Evolutionary conservation across 2,329 filamentous ascomycete species (phyloP), one percentile per base, ranked within the genome.

Genomic region (Pseudohalonectria lignicola): DNA sequence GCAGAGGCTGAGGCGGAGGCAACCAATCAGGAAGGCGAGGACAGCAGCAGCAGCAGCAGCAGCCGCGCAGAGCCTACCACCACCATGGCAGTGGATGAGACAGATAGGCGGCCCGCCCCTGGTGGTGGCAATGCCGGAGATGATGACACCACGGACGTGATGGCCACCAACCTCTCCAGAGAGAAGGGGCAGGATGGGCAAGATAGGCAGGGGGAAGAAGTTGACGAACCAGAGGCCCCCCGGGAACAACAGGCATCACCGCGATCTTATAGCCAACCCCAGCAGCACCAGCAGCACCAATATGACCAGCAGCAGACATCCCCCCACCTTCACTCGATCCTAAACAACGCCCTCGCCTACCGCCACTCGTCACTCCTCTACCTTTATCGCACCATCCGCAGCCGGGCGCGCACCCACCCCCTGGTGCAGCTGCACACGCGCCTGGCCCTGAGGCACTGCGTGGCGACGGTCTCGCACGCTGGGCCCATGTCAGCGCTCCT

Each of bases 401-500:
- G 60, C 9, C 64, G 64, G 39, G 52, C 63, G 8, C 61, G 72
- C 15, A 53, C 51, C 4, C 64, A 76, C 41, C 45, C 58, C 2
- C 56, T 63, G 8, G 73, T 79, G 10, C 75, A 79, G 51, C 59
- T 57, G 13, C 71, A 78, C 46, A 54, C 66, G 1, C 67, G 65
- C 42, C 49, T 62, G 2, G 64, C 71, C 5, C 60, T 78, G 5
- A 51, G 54, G 12, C 71, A 76, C 43, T 79, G 74, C 47, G 60
- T 67, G 5, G 64, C 64, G 21, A 76, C 73, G 0, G 73, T 75
- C 20, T 59, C 56, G 17, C 68, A 71, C 41, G 59, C 60, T 32
- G 75, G 76, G 1, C 76, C 76, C 1, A 78, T 79, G 71, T 67
- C 71, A 2, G 76, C 76, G 3, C 57, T 81, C 26, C 61, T 81